Base-by-base conservation (phyloP, 2,329 filamentous ascomycete genomes). In the Colletotrichum sp. region DNA sequence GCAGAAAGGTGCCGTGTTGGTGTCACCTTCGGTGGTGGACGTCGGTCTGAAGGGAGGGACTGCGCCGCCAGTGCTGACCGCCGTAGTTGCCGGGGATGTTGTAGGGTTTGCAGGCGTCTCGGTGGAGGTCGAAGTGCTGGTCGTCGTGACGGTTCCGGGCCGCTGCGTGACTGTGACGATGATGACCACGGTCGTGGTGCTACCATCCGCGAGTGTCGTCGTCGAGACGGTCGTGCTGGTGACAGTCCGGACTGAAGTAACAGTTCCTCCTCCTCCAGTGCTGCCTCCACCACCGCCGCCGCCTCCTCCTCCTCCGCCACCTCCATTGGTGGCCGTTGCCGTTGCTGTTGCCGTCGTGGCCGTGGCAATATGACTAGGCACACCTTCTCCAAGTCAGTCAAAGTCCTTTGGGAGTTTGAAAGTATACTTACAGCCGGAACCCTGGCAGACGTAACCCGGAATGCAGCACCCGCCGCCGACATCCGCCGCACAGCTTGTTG, bases 401-500 rank as follows among this genome's bases (percentile, higher is more conserved):
- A 36, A 15, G 8, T 26, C 68, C 49, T 8, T 13, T 13, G 6
- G 6, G 13, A 26, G n/a, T 6, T 6, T 8, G 2, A 24, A 62
- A 36, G 32, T 71, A 32, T 76, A 90, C 88, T 89, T 85, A 93
- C 95, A 96, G 28, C 94, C 95, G 72, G 93, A 86, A 21, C 92
- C 92, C 73, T 91, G 87, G 80, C 95, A 96, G 2, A 90, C 87
- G 80, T 92, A 96, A 6, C 93, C 94, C 1, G 92, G 88, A 13
- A 96, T 92, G 82, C 95, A 96, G 81, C 95, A 96, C 4, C 94
- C 95, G 16, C 94, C 94, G 5, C 94, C 94, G 0, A 93, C 82
- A 39, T 89, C 89, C 9, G 90, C 88, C 0, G 92, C 88, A 81
- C 95, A 96, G 65, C 91, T 90, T 13, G 90, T 90, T 76, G 94